A percentile compares a stretch with the other conserved stretches of the same genome.
phyloP scores from a whole-genome alignment of 2,329 filamentous ascomycete genomes.

The Sarocladiaceae sp. region DNA sequence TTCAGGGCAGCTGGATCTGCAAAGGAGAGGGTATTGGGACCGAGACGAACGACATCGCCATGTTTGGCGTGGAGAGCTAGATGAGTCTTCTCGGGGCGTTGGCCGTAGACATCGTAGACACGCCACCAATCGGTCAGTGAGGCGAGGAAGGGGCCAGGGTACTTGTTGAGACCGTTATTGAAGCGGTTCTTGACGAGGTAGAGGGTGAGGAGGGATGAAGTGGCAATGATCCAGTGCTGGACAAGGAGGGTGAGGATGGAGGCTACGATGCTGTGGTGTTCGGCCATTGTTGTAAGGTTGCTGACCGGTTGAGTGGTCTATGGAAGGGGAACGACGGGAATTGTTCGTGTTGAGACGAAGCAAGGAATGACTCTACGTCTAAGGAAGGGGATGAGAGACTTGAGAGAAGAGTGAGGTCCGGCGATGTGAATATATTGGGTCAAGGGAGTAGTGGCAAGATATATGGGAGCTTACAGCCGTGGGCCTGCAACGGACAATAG shows the following conservation, averaged over 20 bases:
- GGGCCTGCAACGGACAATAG: too few relatives aligned
- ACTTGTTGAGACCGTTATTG: conserved; percentile 57
- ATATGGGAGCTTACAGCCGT: too few relatives aligned
- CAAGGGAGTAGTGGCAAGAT: too few relatives aligned
- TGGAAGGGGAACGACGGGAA: too few relatives aligned
- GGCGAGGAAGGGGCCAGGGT: conserved; percentile 66
- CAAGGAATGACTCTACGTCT: not conserved
- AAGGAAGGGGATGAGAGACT: too few relatives aligned
- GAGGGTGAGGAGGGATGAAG: conserved; percentile 2
- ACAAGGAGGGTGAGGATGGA: not conserved
- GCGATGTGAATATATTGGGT: too few relatives aligned
- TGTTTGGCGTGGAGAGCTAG: conserved; percentile 51
- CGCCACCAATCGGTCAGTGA: conserved; percentile 64
- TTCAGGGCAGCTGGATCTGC: conserved; percentile 67
- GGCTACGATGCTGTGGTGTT: not conserved
- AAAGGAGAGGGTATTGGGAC: conserved; percentile 69
- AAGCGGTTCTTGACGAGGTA: conserved; percentile 16
- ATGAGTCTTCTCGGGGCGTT: conserved; percentile 46
- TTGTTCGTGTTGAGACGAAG: conserved; percentile 8
- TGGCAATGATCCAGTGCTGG: not conserved
- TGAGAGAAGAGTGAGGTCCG: too few relatives aligned
- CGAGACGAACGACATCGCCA: conserved; percentile 68
- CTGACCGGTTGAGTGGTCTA: too few relatives aligned
- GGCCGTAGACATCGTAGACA: conserved; percentile 59
- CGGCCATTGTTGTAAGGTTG: not conserved